A percentile compares a stretch with the other conserved stretches of the same genome.
Evolutionary conservation across 192 early-diverging fungal genomes (phyloP).

Genomic region (Podila clonocystis): DNA sequence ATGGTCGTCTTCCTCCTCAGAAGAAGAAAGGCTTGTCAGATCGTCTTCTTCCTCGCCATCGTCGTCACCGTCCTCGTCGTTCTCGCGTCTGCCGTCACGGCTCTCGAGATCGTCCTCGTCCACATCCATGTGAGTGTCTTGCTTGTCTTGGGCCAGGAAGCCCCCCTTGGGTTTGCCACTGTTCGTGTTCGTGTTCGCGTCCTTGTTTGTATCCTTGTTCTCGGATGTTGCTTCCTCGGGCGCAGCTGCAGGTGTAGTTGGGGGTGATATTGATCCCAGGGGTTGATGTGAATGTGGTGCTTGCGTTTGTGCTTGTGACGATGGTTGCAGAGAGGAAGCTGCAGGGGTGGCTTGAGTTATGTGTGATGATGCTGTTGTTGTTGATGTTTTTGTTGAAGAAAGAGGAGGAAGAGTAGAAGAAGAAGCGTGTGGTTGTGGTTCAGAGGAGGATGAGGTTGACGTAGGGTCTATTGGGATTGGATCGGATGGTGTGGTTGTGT

Average conservation of each 20-base stretch:
- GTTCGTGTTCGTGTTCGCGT: no score
- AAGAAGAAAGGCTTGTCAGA: neutral
- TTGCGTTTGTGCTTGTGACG: neutral
- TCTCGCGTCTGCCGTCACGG: neutral
- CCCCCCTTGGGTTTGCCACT: neutral
- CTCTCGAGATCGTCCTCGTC: conserved; percentile 1
- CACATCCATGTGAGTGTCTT: neutral
- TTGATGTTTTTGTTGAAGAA: neutral
- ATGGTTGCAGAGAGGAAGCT: neutral
- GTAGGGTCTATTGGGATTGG: neutral
- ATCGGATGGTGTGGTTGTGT: neutral
- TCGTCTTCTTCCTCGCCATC: conserved; percentile 4
- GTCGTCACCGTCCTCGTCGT: neutral
- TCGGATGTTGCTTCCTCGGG: no score
- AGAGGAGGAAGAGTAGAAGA: neutral
- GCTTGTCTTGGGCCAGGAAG: neutral
- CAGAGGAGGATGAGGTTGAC: neutral
- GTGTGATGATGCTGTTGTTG: neutral
- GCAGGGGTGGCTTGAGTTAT: no score
- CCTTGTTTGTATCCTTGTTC: no score
- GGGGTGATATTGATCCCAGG: no score
- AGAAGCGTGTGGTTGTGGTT: neutral
- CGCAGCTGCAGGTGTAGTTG: no score
- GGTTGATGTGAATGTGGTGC: neutral
- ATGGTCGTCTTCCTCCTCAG: neutral